These are phyloP conservation scores for Trichoderma breve DNA, from an alignment of 2,329 filamentous ascomycete species.

Conservation along the genomic window DNA sequence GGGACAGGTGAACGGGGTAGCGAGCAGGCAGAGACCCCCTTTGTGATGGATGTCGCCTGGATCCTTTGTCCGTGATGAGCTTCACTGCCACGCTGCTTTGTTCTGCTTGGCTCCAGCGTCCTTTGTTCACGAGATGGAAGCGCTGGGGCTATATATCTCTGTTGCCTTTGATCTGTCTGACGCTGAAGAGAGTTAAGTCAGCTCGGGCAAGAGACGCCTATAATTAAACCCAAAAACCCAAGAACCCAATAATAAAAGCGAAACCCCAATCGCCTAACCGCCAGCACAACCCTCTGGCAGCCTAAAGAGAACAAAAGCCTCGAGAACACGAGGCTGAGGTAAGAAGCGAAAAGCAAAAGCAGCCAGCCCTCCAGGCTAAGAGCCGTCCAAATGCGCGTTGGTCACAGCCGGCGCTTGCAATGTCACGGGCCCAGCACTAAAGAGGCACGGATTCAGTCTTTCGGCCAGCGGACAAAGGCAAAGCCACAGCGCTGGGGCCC, in stretches of 20 bases:
- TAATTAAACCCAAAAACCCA: background rate
- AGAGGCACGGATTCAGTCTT: background rate
- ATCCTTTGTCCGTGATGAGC: background rate
- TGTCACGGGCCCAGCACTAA: background rate
- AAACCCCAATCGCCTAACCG: background rate
- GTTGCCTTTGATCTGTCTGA: background rate
- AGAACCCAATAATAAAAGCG: background rate
- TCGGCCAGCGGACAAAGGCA: background rate
- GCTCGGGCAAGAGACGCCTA: background rate
- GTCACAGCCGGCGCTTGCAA: conserved; percentile 10
- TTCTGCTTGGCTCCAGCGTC: background rate
- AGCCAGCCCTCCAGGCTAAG: background rate
- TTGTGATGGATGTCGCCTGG: background rate
- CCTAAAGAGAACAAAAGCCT: background rate
- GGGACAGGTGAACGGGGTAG: background rate
- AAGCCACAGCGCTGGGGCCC: background rate
- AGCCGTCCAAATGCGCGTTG: background rate
- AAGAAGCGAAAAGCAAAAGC: background rate
- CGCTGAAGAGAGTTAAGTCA: background rate
- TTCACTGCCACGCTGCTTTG: background rate
- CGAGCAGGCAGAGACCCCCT: background rate
- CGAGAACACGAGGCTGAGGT: background rate
- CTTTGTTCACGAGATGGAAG: background rate
- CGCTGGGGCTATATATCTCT: background rate
- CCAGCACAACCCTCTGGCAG: background rate